Percentiles rank a stretch among this genome's conserved stretches.
Conservation (phyloP, 371 early-diverging fungal species). For the Mortierella sp. region DNA sequence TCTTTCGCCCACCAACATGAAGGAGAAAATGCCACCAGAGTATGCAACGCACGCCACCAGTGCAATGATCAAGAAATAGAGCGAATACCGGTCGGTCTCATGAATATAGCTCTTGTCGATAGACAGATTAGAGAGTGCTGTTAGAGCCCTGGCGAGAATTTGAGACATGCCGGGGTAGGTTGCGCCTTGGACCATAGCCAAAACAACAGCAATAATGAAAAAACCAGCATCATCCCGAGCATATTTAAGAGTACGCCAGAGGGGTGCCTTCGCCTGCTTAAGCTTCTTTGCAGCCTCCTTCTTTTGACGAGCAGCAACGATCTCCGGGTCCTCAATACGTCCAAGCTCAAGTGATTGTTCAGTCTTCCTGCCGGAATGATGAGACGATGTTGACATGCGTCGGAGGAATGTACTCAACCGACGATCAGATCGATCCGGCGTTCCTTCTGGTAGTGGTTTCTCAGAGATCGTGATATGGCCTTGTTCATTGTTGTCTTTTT, state of each 20-base stretch:
- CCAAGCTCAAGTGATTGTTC: neutral
- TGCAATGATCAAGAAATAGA: conserved; percentile 78
- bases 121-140: neutral
- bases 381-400: neutral
- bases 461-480: neutral
- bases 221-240: conserved; percentile 47
- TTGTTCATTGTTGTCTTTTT: neutral
- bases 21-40: neutral
- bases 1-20: neutral
- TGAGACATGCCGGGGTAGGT: conserved; percentile 72
- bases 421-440: neutral
- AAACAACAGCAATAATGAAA: conserved; percentile 53
- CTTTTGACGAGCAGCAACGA: conserved; percentile 6
- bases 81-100: conserved; percentile 18
- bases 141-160: conserved; percentile 51
- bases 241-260: conserved; percentile 34
- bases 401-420: neutral
- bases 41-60: conserved; percentile 72
- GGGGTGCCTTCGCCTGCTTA: conserved; percentile 54
- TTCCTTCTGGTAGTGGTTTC: neutral
- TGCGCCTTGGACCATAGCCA: conserved; percentile 57
- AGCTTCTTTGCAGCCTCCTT: conserved; percentile 51
- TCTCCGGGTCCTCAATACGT: conserved; percentile 15
- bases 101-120: conserved; percentile 25
- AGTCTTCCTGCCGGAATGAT: conserved; percentile 22